Percentiles rank a stretch among this genome's conserved stretches.
Evolutionary conservation across 176 grass and related monocot species (phyloP).

Genomic region (Avena atlantica): DNA sequence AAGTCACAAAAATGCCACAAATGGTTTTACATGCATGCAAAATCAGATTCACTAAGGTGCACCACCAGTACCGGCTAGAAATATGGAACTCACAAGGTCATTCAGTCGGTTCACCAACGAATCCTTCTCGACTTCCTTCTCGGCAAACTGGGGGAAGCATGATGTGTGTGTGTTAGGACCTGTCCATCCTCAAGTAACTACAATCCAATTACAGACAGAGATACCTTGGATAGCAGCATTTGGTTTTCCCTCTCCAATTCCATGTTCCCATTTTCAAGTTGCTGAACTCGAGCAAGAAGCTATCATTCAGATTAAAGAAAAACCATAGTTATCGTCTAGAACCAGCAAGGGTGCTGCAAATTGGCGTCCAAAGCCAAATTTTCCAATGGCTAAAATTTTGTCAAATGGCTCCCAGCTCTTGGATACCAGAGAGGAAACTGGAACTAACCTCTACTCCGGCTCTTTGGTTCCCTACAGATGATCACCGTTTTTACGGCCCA

Average conservation of each 20-base stretch:
- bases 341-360: neutral
- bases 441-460: slow-evolving; percentile 45
- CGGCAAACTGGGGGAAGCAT: slow-evolving; percentile 57
- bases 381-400: neutral
- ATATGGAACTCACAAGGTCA: slow-evolving; percentile 61
- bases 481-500: neutral
- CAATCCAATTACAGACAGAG: neutral
- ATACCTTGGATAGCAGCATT: slow-evolving; percentile 71
- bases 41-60: slow-evolving; percentile 1
- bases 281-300: slow-evolving; percentile 65
- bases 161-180: neutral
- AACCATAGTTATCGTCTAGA: neutral
- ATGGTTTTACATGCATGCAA: slow-evolving; percentile 5
- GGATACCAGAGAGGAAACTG: neutral
- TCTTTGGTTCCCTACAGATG: slow-evolving; percentile 43
- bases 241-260: slow-evolving; percentile 74
- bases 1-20: slow-evolving; percentile 24
- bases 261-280: slow-evolving; percentile 70
- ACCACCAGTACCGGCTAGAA: slow-evolving; percentile 29
- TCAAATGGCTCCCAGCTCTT: neutral
- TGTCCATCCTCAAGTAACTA: slow-evolving; percentile 3
- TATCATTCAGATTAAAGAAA: slow-evolving; percentile 40
- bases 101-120: slow-evolving; percentile 70
- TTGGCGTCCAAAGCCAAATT: neutral
- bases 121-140: slow-evolving; percentile 83